A percentile compares a stretch with the other conserved stretches of the same genome.
Conservation (phyloP, 2,329 filamentous ascomycete genomes). For the Ramularia collo-cygni region DNA sequence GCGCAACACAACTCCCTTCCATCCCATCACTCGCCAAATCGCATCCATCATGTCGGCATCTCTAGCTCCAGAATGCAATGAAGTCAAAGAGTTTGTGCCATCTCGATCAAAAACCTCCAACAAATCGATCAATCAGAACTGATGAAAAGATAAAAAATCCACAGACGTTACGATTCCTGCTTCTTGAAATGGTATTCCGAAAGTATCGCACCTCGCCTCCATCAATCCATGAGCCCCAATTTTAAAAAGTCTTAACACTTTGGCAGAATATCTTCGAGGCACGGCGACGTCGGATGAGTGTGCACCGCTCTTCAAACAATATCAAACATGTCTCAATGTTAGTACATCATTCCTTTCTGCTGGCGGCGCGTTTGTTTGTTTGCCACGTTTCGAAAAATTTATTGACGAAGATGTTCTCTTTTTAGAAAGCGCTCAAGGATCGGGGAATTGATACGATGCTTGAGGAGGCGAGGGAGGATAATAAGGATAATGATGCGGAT, state of each 20-base stretch:
- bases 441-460: slow-evolving; percentile 89
- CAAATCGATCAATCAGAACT: not conserved
- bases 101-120: not conserved
- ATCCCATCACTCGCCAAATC: too few relatives aligned
- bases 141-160: slow-evolving; percentile 1
- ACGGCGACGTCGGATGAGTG: slow-evolving; percentile 82
- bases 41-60: slow-evolving; percentile 72
- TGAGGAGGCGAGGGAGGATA: slow-evolving; percentile 82
- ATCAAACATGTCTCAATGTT: slow-evolving; percentile 79
- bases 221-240: not conserved
- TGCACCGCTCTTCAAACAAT: slow-evolving; percentile 75
- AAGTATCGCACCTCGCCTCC: slow-evolving; percentile 53
- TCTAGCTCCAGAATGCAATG: slow-evolving; percentile 87
- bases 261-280: slow-evolving; percentile 74
- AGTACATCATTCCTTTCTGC: slow-evolving; percentile 24
- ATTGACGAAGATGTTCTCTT: not conserved
- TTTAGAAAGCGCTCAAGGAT: slow-evolving; percentile 74
- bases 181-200: slow-evolving; percentile 99
- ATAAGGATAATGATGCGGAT: slow-evolving; percentile 75
- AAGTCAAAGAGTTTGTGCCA: slow-evolving; percentile 79
- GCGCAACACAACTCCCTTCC: too few relatives aligned
- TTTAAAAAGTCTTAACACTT: not conserved
- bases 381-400: not conserved
- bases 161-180: slow-evolving; percentile 88
- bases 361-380: too few relatives aligned